Evolutionary conservation across 768 basidiomycete genomes (phyloP), one percentile per base, ranked within the genome.

Genomic region (Arthromyces matolae): DNA sequence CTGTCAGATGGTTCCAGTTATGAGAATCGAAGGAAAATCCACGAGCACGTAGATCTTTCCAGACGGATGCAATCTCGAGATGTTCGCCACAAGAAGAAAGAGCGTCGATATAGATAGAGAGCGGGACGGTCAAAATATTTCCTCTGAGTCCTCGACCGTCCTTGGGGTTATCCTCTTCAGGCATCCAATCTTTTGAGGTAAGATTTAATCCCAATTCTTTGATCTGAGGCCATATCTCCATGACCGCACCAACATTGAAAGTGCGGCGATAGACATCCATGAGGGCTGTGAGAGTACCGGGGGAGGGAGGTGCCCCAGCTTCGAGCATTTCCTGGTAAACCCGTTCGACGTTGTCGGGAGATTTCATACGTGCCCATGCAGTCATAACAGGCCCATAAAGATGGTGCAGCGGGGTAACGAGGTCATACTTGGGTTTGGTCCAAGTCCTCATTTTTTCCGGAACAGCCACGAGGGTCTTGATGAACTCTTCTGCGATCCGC

Each of bases 1-100:
- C 72, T 20, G 75, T 77, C 22, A 96, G 75, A 57, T 89, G 83
- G 59, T 95, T 96, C 89, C 92, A 98, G 63, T 96, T 97, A 57
- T 87, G 83, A 10, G 87, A 77, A 61, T 94, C 90, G 62, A 93
- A 91, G 10, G 73, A 73, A 56, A 94, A 86, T 2, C 89, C 89
- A 8, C 71, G 64, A 9, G 64, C 54, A 50, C 78, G 77, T 41
- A 89, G 75, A 24, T 69, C 61, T n/a, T 71, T 68, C 93, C 95
- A 97, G 0, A 77, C 71, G 3, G 61, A 59, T 13, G 83, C 76
- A 36, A 94, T 75, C 49, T 83, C 77, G 7, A 60, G 52, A 55
- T 93, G 85, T 29, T 70, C 60, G 2, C 84, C 86, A 0, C 76
- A 77, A 3, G 70, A 65, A 2, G 90, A 88, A 42, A 94, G 68